Percentiles rank a stretch among this genome's conserved stretches.
Evolutionary conservation across 2,329 filamentous ascomycete species (phyloP).

Genomic region (Cercospora citrullina): DNA sequence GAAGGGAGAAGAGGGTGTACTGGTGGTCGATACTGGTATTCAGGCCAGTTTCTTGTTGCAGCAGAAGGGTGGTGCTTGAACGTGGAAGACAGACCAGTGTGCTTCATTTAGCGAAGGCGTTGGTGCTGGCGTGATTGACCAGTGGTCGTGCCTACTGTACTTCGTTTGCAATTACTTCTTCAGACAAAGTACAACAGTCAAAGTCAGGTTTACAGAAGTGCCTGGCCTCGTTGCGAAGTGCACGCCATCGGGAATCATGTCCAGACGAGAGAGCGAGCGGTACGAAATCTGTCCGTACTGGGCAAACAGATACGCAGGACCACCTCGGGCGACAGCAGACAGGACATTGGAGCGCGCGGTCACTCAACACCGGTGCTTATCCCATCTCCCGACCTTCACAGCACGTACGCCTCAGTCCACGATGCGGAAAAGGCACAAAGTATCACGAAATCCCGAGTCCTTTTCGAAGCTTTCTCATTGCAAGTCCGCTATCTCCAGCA

Average conservation of each 20-base stretch:
- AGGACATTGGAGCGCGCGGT: background rate
- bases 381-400: background rate
- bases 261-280: background rate
- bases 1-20: slow-evolving; percentile 66
- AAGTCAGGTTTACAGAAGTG: background rate
- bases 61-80: slow-evolving; percentile 23
- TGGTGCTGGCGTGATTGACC: background rate
- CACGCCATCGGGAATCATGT: background rate
- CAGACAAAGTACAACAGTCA: background rate
- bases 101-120: background rate
- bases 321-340: background rate
- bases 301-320: background rate
- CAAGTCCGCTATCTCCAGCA: slow-evolving; percentile 27
- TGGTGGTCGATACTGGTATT: slow-evolving; percentile 64
- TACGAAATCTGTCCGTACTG: background rate
- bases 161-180: background rate
- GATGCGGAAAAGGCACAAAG: background rate
- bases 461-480: slow-evolving; percentile 30
- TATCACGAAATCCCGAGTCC: background rate
- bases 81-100: background rate
- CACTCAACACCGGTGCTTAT: background rate
- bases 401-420: background rate
- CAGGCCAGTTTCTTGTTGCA: slow-evolving; percentile 38
- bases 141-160: background rate
- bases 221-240: background rate